A percentile compares a stretch with the other conserved stretches of the same genome.
These are phyloP conservation scores for Neurospora sp. DNA, from an alignment of 495 filamentous ascomycete species.

Conservation along the genomic window DNA sequence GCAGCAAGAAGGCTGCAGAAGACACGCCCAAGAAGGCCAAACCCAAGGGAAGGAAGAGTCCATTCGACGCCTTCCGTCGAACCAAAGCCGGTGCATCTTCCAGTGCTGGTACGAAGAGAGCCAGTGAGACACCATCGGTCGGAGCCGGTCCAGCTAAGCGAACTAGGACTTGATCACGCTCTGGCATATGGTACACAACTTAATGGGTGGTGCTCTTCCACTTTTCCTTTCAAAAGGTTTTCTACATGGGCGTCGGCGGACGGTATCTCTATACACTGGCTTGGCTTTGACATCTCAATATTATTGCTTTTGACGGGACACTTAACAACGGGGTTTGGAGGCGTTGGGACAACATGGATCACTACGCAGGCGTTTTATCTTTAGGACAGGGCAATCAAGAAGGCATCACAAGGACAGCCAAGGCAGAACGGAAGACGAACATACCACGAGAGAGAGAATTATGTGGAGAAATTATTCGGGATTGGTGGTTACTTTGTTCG, in stretches of 20 bases:
- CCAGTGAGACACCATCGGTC: slow-evolving; percentile 27
- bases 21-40: slow-evolving; percentile 21
- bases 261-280: not conserved
- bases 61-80: slow-evolving; percentile 56
- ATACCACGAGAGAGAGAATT: not conserved
- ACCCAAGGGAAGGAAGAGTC: slow-evolving; percentile 38
- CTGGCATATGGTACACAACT: not conserved
- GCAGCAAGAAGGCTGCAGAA: slow-evolving; percentile 16
- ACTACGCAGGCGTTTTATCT: not conserved
- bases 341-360: not conserved
- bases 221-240: not conserved
- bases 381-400: not conserved
- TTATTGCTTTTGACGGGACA: not conserved
- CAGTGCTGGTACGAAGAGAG: slow-evolving; percentile 33
- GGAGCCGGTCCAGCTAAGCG: slow-evolving; percentile 23
- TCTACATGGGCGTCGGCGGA: not conserved
- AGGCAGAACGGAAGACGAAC: not conserved
- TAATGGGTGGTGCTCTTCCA: not conserved
- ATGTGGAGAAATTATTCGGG: not conserved
- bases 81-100: slow-evolving; percentile 37
- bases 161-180: slow-evolving; percentile 21
- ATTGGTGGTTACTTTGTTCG: not conserved
- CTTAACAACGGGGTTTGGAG: not conserved
- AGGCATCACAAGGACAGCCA: not conserved
- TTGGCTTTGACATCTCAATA: not conserved